Evolutionary conservation across 768 basidiomycete species (phyloP).

Genomic region (Tricholomella constricta): DNA sequence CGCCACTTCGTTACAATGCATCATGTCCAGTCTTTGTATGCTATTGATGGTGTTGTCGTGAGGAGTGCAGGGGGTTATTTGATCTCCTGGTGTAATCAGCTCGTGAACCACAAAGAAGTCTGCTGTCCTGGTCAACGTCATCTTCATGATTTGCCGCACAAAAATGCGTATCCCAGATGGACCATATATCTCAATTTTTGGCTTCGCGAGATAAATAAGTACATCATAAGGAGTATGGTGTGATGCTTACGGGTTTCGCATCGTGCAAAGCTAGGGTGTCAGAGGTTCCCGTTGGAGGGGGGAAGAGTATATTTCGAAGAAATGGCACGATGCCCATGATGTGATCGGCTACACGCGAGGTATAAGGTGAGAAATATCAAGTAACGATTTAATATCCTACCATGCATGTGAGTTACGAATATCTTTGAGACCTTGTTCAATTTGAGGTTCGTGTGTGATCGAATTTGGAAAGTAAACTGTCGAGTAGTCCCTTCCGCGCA

Average conservation of each 20-base stretch:
- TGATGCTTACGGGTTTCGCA: constrained; percentile 19
- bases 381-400: constrained; percentile 34
- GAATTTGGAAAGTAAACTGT: constrained; percentile 63
- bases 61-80: constrained; percentile 50
- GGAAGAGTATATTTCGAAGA: constrained; percentile 59
- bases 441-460: constrained; percentile 35
- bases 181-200: constrained; percentile 73
- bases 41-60: constrained; percentile 19
- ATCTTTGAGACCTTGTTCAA: constrained; percentile 59
- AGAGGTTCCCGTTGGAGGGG: constrained; percentile 31
- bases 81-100: constrained; percentile 59
- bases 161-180: constrained; percentile 78
- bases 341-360: constrained; percentile 57
- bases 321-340: constrained; percentile 73
- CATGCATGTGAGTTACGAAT: constrained; percentile 87
- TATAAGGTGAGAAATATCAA: background rate
- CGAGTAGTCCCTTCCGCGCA: constrained; percentile 80
- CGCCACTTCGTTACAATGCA: constrained; percentile 64
- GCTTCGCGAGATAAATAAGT: constrained; percentile 30
- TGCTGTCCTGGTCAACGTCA: constrained; percentile 63
- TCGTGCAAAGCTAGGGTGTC: constrained; percentile 7
- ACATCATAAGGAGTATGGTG: constrained; percentile 3
- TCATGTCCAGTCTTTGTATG: constrained; percentile 31
- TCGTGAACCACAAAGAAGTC: constrained; percentile 80
- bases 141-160: constrained; percentile 66